Base-by-base conservation (phyloP, 2,329 filamentous ascomycete genomes). In the Cryphonectria parasitica region DNA sequence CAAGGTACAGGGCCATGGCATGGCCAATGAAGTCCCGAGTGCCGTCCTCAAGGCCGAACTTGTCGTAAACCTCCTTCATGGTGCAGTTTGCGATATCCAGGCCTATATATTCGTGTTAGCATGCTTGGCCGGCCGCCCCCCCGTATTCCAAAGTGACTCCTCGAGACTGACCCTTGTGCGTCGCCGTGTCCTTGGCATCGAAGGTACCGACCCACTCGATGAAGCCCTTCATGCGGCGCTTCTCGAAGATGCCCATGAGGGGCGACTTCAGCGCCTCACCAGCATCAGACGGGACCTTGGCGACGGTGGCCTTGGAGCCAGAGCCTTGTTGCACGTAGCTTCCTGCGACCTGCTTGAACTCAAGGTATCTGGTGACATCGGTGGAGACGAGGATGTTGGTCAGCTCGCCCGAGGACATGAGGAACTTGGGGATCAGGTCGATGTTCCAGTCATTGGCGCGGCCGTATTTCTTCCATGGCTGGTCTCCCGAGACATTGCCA, bases 11-110 rank as follows among this genome's bases (percentile, higher is more conserved):
- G 71, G 96, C 96, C 96, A 99, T 99, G 77, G 95, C 94, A 83
- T 99, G 96, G 74, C 96, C 96, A 77, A 98, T 92, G 80, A 99
- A 99, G 83, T 99, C 96, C 77, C 93, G 91, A 75, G 96, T 99
- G 71, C 89, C 87, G 31, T 91, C 79, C 84, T 99, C 96, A 73
- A 99, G 91, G 71, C 94, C 92, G 77, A 97, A 99, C 82, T 98
- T 98, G 85, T 98, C 95, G 79, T 97, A 99, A 52, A 99, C 92
- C n/a, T 98, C 95, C 87, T 94, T 97, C 95, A 98, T 97, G 71
- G 93, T 95, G 84, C 88, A 91, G 72, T 83, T 87, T 78, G 87
- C 86, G 74, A 99, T 86, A 82, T 96, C 90, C 75, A 98, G 88
- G 72, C 95, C 95, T 95, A 74, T 95, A 74, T 8, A 49, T 13